Base-by-base conservation (phyloP, 1,284 basidiomycete genomes). In the Austropuccinia psidii region DNA sequence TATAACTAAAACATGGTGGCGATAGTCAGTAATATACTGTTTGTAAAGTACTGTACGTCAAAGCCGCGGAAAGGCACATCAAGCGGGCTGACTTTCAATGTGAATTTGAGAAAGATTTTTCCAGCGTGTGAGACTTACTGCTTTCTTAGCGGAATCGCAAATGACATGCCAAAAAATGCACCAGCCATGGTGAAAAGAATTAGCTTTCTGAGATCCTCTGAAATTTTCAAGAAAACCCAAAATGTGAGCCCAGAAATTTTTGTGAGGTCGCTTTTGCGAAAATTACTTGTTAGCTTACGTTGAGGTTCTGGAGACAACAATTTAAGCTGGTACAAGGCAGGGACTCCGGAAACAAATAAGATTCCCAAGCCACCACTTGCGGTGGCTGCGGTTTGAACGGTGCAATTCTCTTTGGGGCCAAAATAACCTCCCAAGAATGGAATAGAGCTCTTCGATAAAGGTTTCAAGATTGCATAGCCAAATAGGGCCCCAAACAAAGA, bases 361-460 rank as follows among this genome's bases (percentile, higher is more conserved):
- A 87, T 85, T 19, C 87, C 86, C 29, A 87, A 80, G 49, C 85
- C 85, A 72, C 85, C 86, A 39, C 86, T 81, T 60, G 86, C 83
- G 24, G 60, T 86, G 21, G 85, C 85, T 67, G 85, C 84, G 75
- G 84, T 76, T 76, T 86, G 86, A 35, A 85, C 84, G 5, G 85
- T 86, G 79, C 85, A 86, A 79, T 88, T 88, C 79, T 89, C 87
- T 79, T 86, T 86, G 31, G 87, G 87, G 45, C 87, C 87, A 77
- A 88, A 88, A 75, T 84, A 81, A 47, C 86, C 86, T 35, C 86
- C 82, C 58, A 86, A 77, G 70, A 82, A 81, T 73, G 83, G 82
- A 7, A 84, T 86, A 41, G 85, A 76, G 1, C 83, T 79, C 67
- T 81, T 85, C 19, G 85, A 85, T 29, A 88, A 76, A 2, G 86